A percentile compares a stretch with the other conserved stretches of the same genome.
Conservation (phyloP, 2,329 filamentous ascomycete genomes). For the Penicillium sumatraense region DNA sequence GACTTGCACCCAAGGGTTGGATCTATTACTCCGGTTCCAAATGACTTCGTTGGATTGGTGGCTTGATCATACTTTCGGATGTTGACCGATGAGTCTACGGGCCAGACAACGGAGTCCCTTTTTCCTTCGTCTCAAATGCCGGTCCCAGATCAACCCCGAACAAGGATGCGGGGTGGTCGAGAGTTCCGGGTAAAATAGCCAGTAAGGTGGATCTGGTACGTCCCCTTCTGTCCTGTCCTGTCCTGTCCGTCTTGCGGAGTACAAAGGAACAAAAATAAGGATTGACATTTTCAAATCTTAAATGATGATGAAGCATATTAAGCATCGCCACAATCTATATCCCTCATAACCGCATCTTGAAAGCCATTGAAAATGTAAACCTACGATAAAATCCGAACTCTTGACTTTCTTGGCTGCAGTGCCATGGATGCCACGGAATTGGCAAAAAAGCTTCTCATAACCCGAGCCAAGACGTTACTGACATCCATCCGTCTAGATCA, state of each 20-base stretch:
- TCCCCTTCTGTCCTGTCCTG: too few relatives aligned
- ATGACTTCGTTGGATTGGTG: conserved; percentile 2
- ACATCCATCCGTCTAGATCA: background rate
- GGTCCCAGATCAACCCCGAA: background rate
- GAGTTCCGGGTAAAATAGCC: background rate
- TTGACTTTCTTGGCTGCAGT: conserved; percentile 11
- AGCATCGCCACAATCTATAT: background rate
- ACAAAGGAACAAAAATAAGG: background rate
- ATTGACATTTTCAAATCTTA: background rate
- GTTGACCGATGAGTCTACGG: conserved; percentile 11
- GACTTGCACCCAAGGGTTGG: too few relatives aligned
- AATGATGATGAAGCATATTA: background rate
- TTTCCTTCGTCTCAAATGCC: background rate
- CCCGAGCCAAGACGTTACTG: background rate
- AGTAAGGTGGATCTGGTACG: background rate
- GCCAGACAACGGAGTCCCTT: background rate
- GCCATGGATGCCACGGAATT: conserved; percentile 18
- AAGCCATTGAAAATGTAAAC: background rate
- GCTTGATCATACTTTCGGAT: conserved; percentile 15
- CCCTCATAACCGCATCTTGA: background rate
- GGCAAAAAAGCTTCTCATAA: conserved; percentile 19
- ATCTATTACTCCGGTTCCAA: too few relatives aligned
- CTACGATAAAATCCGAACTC: conserved; percentile 7
- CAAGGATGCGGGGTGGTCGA: background rate
- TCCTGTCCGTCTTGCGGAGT: background rate